phyloP scores from a whole-genome alignment of 2,329 filamentous ascomycete species.

The Colletotrichum sp. region DNA sequence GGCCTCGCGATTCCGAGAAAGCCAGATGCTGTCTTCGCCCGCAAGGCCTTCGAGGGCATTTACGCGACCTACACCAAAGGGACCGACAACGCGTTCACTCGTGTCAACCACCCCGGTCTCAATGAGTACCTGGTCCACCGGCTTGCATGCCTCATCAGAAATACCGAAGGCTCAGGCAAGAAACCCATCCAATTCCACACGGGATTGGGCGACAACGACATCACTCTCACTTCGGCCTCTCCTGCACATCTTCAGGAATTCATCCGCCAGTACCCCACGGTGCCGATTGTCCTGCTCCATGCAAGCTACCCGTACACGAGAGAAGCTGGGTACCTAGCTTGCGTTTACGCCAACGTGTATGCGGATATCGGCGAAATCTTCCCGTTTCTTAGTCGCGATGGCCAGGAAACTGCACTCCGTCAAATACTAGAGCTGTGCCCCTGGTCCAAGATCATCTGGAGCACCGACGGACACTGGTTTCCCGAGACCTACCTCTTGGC shows the following conservation, averaged over 20 bases:
- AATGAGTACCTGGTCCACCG: slow-evolving; percentile 74
- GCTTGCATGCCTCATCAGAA: slow-evolving; percentile 62
- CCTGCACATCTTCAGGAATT: slow-evolving; percentile 77
- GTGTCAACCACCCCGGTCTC: slow-evolving; percentile 66
- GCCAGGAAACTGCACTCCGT: slow-evolving; percentile 72
- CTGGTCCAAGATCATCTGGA: slow-evolving; percentile 78
- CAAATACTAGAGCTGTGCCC: slow-evolving; percentile 79
- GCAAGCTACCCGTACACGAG: slow-evolving; percentile 82
- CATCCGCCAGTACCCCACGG: slow-evolving; percentile 69
- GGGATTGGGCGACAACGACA: slow-evolving; percentile 81
- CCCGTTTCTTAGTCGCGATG: slow-evolving; percentile 76
- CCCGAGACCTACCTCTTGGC: slow-evolving; percentile 80
- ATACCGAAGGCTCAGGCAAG: slow-evolving; percentile 45
- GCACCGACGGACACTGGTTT: slow-evolving; percentile 80
- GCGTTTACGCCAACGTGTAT: slow-evolving; percentile 79
- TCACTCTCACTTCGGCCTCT: slow-evolving; percentile 71
- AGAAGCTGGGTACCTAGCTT: slow-evolving; percentile 79
- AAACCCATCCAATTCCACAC: slow-evolving; percentile 88
- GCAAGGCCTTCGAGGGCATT: slow-evolving; percentile 43
- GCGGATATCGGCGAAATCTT: slow-evolving; percentile 86
- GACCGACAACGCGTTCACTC: slow-evolving; percentile 42
- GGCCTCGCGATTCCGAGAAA: slow-evolving; percentile 65
- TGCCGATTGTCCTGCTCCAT: slow-evolving; percentile 81
- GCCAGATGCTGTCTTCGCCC: slow-evolving; percentile 45
- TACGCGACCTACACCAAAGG: slow-evolving; percentile 28